phyloP scores from a whole-genome alignment of 805 yeast genomes.

The Jamesozyma jinghongensis region DNA sequence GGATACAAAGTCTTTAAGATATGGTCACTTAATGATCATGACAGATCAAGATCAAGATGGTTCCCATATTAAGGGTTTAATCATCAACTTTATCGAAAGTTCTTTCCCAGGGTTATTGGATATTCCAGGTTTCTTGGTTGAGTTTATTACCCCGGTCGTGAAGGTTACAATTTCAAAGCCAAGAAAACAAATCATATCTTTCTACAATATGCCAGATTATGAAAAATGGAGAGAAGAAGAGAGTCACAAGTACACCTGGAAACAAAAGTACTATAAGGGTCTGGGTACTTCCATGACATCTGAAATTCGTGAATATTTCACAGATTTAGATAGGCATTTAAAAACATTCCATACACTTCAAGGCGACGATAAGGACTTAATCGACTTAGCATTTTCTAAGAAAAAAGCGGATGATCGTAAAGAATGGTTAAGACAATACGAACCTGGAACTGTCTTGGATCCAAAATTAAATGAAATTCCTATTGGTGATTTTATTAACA shows the following conservation, averaged over 20 bases:
- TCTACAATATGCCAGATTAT: constrained; percentile 93
- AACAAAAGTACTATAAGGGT: constrained; percentile 95
- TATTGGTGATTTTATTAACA: constrained; percentile 86
- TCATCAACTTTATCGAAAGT: constrained; percentile 85
- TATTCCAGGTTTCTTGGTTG: constrained; percentile 85
- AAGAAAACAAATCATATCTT: constrained; percentile 51
- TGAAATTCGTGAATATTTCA: constrained; percentile 84
- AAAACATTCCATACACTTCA: constrained; percentile 76
- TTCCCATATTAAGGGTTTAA: constrained; percentile 90
- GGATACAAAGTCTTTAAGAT: constrained; percentile 65
- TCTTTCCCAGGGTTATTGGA: constrained; percentile 89
- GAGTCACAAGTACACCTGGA: constrained; percentile 68
- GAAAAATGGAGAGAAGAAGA: constrained; percentile 86
- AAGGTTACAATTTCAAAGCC: constrained; percentile 74
- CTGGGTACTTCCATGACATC: constrained; percentile 84
- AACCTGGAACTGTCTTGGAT: constrained; percentile 88
- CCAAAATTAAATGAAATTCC: constrained; percentile 70
- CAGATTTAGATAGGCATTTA: constrained; percentile 75
- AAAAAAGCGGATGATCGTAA: constrained; percentile 95
- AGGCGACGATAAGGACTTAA: constrained; percentile 63
- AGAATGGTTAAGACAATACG: constrained; percentile 87
- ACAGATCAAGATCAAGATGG: constrained; percentile 99
- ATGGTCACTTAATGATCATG: constrained; percentile 98
- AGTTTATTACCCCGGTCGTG: constrained; percentile 93
- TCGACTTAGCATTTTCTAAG: constrained; percentile 90